phyloP scores from a whole-genome alignment of 2,329 filamentous ascomycete genomes.

The Escovopsis sp. region DNA sequence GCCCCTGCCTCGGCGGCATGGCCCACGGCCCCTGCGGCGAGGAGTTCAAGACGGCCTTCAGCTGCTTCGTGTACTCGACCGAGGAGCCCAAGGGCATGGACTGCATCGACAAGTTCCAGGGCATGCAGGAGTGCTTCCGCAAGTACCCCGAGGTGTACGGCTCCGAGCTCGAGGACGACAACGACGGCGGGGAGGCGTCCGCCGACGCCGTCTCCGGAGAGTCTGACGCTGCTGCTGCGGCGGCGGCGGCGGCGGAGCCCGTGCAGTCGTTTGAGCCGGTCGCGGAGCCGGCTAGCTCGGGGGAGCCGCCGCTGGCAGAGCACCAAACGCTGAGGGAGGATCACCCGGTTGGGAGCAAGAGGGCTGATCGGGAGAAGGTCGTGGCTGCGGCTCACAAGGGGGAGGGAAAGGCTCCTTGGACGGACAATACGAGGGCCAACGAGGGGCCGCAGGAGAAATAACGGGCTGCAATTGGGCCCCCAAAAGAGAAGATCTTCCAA shows the following conservation, averaged over 20 bases:
- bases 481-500: too few species aligned
- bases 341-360: not conserved
- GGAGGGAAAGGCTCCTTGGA: conserved; percentile 7
- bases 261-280: not conserved
- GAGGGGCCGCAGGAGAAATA: conserved; percentile 9
- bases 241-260: not conserved
- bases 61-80: conserved; percentile 91
- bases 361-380: too few species aligned
- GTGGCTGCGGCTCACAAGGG: conserved; percentile 2
- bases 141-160: conserved; percentile 87
- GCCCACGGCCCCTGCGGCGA: conserved; percentile 89
- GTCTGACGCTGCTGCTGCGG: not conserved
- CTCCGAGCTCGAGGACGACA: conserved; percentile 51
- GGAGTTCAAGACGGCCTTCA: conserved; percentile 89
- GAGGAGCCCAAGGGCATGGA: conserved; percentile 97
- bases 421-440: conserved; percentile 18
- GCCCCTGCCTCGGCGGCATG: conserved; percentile 94
- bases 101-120: conserved; percentile 96
- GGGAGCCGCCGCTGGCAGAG: not conserved
- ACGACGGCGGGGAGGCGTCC: conserved; percentile 15
- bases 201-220: conserved; percentile 3
- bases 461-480: not conserved
- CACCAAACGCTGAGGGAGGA: conserved; percentile 5
- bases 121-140: conserved; percentile 96
- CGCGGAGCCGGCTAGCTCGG: too few species aligned